Evolutionary conservation across 495 filamentous ascomycete genomes (phyloP).

Genomic region (Aspergillus sclerotiicarbonarius): DNA sequence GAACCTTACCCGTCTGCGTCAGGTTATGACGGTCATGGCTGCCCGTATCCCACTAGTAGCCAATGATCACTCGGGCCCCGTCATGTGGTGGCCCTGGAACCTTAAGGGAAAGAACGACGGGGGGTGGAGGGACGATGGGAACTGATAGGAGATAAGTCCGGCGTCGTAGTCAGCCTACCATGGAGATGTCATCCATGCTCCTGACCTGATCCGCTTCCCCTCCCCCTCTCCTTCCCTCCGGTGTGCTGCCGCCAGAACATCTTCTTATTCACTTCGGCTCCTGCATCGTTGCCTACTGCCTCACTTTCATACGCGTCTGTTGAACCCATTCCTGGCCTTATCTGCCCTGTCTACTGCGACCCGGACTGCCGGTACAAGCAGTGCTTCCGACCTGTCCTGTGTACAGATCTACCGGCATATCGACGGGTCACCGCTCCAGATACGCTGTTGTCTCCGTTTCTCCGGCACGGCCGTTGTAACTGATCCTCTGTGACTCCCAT

Average conservation of each 20-base stretch:
- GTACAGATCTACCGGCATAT: conserved; percentile 19
- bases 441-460: conserved; percentile 15
- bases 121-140: neutral
- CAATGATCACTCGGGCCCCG: conserved; percentile 13
- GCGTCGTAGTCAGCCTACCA: conserved; percentile 16
- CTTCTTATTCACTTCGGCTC: conserved; percentile 6
- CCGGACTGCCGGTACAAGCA: conserved; percentile 19
- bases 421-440: conserved; percentile 17
- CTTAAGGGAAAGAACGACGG: neutral
- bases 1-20: conserved; percentile 4
- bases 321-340: neutral
- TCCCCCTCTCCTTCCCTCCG: conserved; percentile 24
- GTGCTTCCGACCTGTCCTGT: conserved; percentile 21
- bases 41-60: neutral
- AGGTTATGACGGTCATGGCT: conserved; percentile 6
- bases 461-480: neutral
- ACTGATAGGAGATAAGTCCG: conserved; percentile 12
- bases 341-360: conserved; percentile 3
- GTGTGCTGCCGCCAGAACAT: conserved; percentile 1
- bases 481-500: neutral
- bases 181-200: conserved; percentile 25
- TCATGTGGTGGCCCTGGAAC: conserved; percentile 13
- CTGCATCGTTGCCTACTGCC: neutral
- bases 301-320: neutral
- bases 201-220: conserved; percentile 25